A percentile compares a stretch with the other conserved stretches of the same genome.
phyloP scores from a whole-genome alignment of 345 rosid genomes.

The Adansonia digitata region DNA sequence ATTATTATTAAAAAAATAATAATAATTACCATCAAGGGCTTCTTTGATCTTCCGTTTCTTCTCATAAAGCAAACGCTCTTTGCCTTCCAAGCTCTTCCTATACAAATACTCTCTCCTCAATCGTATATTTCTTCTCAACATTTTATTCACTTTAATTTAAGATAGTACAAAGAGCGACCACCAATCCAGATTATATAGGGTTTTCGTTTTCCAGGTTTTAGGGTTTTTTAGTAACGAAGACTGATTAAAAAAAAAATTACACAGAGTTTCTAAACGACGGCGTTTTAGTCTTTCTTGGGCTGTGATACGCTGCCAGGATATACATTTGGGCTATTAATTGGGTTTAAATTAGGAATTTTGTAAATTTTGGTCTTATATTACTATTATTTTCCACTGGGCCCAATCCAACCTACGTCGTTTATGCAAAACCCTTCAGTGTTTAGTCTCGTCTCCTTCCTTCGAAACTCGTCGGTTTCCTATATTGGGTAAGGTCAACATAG shows the following conservation, averaged over 20 bases:
- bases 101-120: constrained; percentile 78
- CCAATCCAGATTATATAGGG: not conserved
- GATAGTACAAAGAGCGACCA: not conserved
- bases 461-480: too few species aligned
- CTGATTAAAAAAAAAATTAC: not conserved
- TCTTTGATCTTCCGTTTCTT: constrained; percentile 81
- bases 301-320: too few species aligned
- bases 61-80: constrained; percentile 68
- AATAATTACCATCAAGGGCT: constrained; percentile 62
- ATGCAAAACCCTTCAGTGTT: too few species aligned
- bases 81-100: constrained; percentile 89
- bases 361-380: too few species aligned
- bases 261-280: not conserved
- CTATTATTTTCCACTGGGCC: too few species aligned
- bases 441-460: too few species aligned
- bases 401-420: too few species aligned
- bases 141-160: constrained; percentile 5
- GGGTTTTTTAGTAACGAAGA: not conserved
- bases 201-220: not conserved
- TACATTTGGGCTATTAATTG: too few species aligned
- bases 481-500: constrained; percentile 32
- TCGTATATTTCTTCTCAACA: constrained; percentile 75
- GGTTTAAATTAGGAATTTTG: too few species aligned
- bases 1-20: not conserved
- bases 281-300: not conserved